A percentile compares a stretch with the other conserved stretches of the same genome.
phyloP scores from a whole-genome alignment of 768 basidiomycete genomes.

The Lepiota venenata region DNA sequence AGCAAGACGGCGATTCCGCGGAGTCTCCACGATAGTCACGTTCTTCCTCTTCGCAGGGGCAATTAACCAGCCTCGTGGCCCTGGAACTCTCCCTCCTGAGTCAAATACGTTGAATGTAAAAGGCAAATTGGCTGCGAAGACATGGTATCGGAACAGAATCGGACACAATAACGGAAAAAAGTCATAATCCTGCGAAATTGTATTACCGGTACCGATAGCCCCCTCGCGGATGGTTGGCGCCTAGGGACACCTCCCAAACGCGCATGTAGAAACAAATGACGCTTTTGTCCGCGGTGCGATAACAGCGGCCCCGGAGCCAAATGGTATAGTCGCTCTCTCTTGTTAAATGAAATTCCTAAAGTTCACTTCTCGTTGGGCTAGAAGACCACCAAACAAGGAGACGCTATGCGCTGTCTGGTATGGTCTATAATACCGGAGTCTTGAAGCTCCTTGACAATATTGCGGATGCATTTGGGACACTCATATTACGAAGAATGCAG shows the following conservation, averaged over 20 bases:
- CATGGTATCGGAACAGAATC: not conserved
- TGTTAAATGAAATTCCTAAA: not conserved
- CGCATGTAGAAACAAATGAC: not conserved
- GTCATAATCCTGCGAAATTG: not conserved
- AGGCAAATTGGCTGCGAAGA: slow-evolving; percentile 1
- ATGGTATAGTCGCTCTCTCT: not conserved
- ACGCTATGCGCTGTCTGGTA: not conserved
- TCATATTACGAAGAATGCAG: not conserved
- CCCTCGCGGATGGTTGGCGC: not conserved
- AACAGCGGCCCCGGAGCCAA: slow-evolving; percentile 1
- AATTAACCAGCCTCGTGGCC: not conserved
- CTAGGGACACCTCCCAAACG: no score
- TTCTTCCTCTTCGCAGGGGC: not conserved
- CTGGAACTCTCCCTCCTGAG: not conserved
- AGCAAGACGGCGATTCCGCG: not conserved
- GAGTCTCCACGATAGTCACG: not conserved
- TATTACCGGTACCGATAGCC: not conserved
- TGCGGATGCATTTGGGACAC: not conserved
- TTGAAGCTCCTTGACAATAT: not conserved
- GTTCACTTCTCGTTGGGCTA: not conserved
- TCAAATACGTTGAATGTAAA: slow-evolving; percentile 1
- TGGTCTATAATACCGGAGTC: not conserved
- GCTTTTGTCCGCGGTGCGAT: not conserved
- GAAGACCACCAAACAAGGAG: not conserved
- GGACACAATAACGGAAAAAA: slow-evolving; percentile 1